phyloP scores from a whole-genome alignment of 129 eudicot species.

The Flaveria sonorensis region DNA sequence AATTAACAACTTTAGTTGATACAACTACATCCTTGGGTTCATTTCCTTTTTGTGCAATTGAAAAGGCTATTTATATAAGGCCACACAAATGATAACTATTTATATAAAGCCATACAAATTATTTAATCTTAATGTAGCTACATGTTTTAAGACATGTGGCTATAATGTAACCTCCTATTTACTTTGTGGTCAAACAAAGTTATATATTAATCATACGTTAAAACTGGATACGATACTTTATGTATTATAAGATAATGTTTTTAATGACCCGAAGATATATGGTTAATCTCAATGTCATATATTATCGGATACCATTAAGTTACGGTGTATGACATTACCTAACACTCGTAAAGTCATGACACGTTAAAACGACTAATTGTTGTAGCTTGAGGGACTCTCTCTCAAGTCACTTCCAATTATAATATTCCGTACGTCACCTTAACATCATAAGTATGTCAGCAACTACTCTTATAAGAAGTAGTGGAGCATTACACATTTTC shows the following conservation, averaged over 20 bases:
- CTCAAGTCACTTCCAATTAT: neutral
- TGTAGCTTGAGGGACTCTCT: constrained; percentile 4
- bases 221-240: too few relatives aligned
- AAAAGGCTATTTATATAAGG: neutral
- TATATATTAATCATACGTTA: too few relatives aligned
- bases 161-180: neutral
- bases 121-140: too few relatives aligned
- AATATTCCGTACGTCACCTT: neutral
- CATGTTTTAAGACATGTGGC: neutral
- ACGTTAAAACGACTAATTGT: neutral
- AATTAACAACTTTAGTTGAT: neutral
- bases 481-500: constrained; percentile 24
- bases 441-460: constrained; percentile 24
- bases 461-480: neutral
- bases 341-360: too few relatives aligned
- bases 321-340: too few relatives aligned
- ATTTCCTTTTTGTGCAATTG: neutral
- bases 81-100: neutral
- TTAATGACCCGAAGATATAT: too few relatives aligned
- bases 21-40: neutral
- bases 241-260: too few relatives aligned
- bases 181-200: too few relatives aligned
- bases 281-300: too few relatives aligned
- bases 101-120: too few relatives aligned
- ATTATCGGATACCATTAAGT: too few relatives aligned